phyloP scores from a whole-genome alignment of 202 grass and related monocot genomes.

The Panicum hallii region DNA sequence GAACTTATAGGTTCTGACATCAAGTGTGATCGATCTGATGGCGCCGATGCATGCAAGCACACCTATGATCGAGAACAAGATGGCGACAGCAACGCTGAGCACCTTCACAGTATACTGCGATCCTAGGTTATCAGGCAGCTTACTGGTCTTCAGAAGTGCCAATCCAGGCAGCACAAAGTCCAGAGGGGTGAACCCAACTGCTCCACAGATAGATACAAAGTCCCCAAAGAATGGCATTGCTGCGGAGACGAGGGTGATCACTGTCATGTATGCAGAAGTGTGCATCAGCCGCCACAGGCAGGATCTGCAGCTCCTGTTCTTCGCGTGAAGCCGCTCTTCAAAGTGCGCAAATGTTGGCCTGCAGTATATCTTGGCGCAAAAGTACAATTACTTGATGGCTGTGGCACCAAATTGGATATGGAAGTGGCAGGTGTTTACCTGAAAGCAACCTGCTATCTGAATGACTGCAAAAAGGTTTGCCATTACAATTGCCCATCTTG shows the following conservation, averaged over 20 bases:
- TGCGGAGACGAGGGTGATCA: slow-evolving; percentile 59
- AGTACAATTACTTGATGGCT: slow-evolving; percentile 8
- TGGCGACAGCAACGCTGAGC: slow-evolving; percentile 19
- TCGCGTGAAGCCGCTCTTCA: slow-evolving; percentile 32
- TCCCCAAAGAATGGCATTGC: slow-evolving; percentile 90
- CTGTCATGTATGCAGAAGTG: slow-evolving; percentile 61
- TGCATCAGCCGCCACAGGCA: slow-evolving; percentile 51
- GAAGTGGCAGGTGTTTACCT: slow-evolving; percentile 55
- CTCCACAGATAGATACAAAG: slow-evolving; percentile 82
- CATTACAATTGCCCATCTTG: slow-evolving; percentile 75
- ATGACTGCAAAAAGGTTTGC: slow-evolving; percentile 90
- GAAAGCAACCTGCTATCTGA: slow-evolving; percentile 87
- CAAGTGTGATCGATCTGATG: slow-evolving; percentile 65
- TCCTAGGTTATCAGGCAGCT: slow-evolving; percentile 41
- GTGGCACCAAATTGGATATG: not conserved
- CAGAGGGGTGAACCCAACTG: slow-evolving; percentile 79
- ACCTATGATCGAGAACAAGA: slow-evolving; percentile 61
- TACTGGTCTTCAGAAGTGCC: slow-evolving; percentile 60
- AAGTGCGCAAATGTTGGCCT: slow-evolving; percentile 70
- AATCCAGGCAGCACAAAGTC: slow-evolving; percentile 82
- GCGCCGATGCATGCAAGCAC: slow-evolving; percentile 65
- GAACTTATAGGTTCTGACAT: slow-evolving; percentile 72
- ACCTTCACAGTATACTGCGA: slow-evolving; percentile 39
- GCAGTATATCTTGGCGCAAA: slow-evolving; percentile 70
- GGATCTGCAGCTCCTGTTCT: slow-evolving; percentile 34